Conservation (phyloP, 371 early-diverging fungal genomes). For the Choanephora cucurbitarum region DNA sequence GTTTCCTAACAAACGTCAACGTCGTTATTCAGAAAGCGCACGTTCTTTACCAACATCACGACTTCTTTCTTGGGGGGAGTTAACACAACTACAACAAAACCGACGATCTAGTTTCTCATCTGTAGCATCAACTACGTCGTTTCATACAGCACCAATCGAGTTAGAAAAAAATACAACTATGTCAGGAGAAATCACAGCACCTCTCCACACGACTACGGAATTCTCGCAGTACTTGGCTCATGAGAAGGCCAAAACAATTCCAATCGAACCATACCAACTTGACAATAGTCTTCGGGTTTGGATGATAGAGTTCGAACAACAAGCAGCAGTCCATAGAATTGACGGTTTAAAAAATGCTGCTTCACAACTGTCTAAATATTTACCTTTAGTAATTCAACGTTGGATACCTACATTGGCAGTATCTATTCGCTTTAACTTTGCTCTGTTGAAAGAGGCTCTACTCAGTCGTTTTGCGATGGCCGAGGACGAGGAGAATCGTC, state of each 20-base stretch:
- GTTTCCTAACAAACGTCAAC: no score
- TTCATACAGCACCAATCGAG: no score
- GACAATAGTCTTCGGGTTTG: conserved; percentile 1
- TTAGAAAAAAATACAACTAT: no score
- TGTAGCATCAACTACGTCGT: no score
- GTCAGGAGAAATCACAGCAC: no score
- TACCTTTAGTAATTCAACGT: conserved; percentile 1
- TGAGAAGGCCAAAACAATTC: conserved; percentile 2
- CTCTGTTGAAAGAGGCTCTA: neutral
- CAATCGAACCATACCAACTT: neutral
- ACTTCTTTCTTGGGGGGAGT: no score
- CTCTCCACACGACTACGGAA: neutral
- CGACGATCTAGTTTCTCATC: no score
- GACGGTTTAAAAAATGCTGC: neutral
- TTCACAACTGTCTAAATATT: neutral
- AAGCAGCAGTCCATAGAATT: neutral
- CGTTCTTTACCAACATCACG: no score
- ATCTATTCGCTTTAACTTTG: neutral
- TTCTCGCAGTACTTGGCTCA: conserved; percentile 1
- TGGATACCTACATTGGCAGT: conserved; percentile 4
- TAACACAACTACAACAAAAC: no score
- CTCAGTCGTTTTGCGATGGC: conserved; percentile 1
- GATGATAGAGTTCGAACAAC: neutral
- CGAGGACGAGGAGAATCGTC: conserved; percentile 1
- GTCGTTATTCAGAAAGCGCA: no score